Base-by-base conservation (phyloP, 805 yeast species). In the Wickerhamomyces bisporus region DNA sequence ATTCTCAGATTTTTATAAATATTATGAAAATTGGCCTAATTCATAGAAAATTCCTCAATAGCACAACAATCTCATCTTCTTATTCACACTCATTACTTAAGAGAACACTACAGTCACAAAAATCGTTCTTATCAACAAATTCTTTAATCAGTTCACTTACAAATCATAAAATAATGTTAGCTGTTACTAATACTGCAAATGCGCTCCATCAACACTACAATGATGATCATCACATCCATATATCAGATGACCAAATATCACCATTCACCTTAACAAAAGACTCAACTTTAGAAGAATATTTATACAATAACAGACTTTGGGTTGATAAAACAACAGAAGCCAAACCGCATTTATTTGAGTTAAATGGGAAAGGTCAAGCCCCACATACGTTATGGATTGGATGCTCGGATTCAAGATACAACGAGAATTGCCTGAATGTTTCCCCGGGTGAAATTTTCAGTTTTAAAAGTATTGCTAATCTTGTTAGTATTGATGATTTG, bases 311-410 rank as follows among this genome's bases (percentile, higher is more conserved):
- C 53, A 65, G 62, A 45, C 52, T 55, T 18, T 70, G 60, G 41
- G 72, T 70, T 20, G 76, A 74, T 33, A 62, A 45, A 41, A 50
- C 49, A 60, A 47, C 53, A 23, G 50, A 45, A 5, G 38, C 38
- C 18, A 45, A 52, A 30, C 58, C 58, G 10, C 39, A 30, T 5
- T 35, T 58, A 3, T 54, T 59, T 29, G 53, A 52, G 16, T 32
- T 39, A 7, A 86, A 86, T 51, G 89, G 80, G 2, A 67, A 75
- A 52, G 96, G 96, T 36, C 97, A 88, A 62, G 58, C 76, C n/a
- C 98, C 98, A 15, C 93, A 86, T 61, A 86, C 96, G 4, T 64
- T 91, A 34, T 88, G 96, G 89, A 82, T 89, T 43, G 95, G 96
- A 4, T 89, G 98, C 58, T 81, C 94, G 3, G 98, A 89, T 59